Evolutionary conservation across 371 early-diverging fungal genomes (phyloP), one percentile per base, ranked within the genome.

Genomic region (Entomophthora muscae): DNA sequence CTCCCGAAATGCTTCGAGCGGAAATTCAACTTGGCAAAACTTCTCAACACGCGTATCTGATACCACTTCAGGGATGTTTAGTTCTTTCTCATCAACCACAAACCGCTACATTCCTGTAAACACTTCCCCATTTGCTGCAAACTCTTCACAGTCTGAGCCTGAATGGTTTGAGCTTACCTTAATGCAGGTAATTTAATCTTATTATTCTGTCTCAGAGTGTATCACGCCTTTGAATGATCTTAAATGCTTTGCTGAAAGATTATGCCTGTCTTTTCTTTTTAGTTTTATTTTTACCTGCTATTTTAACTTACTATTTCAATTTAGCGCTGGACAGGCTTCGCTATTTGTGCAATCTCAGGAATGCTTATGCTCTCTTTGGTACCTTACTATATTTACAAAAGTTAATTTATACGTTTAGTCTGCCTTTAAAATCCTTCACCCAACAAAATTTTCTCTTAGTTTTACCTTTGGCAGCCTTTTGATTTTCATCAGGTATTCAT

Each of bases 151-250:
- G n/a, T n/a, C n/a, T n/a, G 57, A 57, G 57, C 57, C 57, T 22
- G 57, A 57, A 28, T 57, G 57, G 57, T 57, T 57, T 57, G 26
- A 28, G 22, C 26, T 57, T 13, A 57, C 57, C 5, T 57, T 57
- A 22, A 28, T 57, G 24, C 57, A 57, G 29, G 57, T 57, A 57
- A 28, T 10, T 22, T 55, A 12, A 21, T 53, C 26, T 3, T 2
- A 5, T 23, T 23, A 57, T 57, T n/a, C 5, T 13, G 12, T 10
- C 26, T 26, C 24, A 13, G 10, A 29, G 7, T 3, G 12, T 57
- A 22, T 23, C 27, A 57, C 13, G 7, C 26, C 7, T 13, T 3
- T 57, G 13, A 57, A 57, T 13, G n/a, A n/a, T n/a, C n/a, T n/a
- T n/a, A n/a, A n/a, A n/a, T n/a, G n/a, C n/a, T n/a, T n/a, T n/a